Evolutionary conservation across 371 early-diverging fungal genomes (phyloP), one percentile per base, ranked within the genome.

Genomic region (Actinomortierella ambigua): DNA sequence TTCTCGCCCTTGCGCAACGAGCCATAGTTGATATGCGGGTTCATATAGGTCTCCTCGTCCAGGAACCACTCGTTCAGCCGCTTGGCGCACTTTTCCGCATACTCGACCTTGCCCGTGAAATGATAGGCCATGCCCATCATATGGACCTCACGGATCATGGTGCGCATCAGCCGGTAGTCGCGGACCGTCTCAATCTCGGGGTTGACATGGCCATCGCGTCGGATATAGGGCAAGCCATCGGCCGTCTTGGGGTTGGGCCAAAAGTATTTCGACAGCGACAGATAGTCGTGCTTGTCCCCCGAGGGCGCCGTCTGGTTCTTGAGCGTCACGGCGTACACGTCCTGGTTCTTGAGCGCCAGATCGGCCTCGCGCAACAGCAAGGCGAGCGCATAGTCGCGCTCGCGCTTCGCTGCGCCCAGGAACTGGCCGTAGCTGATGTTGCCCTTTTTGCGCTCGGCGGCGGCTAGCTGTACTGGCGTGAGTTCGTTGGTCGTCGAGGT

Each of bases 21-120:
- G 0, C 79, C 84, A 61, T 69, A 85, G 44, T 84, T 77, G 43
- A 85, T 59, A 61, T 81, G 77, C 0, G 86, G 84, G 50, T 85
- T 85, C 86, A 85, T 85, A 14, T 76, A 70, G 2, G 83, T 82
- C 6, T 59, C 57, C 17, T 81, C 73, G 55, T 86, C 67, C 18
- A 84, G 43, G 60, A 86, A 86, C 84, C 86, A 84, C 24, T 68
- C 69, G 20, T 61, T 55, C 17, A 86, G 51, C 8, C 82, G 70
- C 42, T 70, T 42, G 8, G 57, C 65, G 11, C 76, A 81, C 53
- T 73, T 78, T 22, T 59, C 63, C 13, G 81, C 81, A 75, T 77
- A 84, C 1, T 71, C 77, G 44, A 78, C 79, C 46, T 82, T 67
- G 8, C 76, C 77, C 23, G 82, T 82, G 53, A 76, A 84, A 56